Base-by-base conservation (phyloP, 805 yeast genomes). In the Cyberlindnera xylosilytica region DNA sequence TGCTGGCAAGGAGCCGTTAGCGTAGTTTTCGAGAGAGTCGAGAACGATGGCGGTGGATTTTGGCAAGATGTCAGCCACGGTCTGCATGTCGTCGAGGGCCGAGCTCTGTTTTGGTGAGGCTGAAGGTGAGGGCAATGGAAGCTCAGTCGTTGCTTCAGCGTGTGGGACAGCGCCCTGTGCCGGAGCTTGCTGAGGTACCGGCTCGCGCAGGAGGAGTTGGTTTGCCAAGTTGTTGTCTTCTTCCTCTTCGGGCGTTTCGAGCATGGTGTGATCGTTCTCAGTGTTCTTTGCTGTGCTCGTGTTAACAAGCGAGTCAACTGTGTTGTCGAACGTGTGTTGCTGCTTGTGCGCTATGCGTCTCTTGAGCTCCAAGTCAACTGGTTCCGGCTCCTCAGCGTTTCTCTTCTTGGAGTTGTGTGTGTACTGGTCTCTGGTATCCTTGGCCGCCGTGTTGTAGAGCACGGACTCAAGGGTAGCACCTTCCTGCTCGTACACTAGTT, bases 111-210 rank as follows among this genome's bases (percentile, higher is more conserved):
- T 66, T 1, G 82, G 83, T 1, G 81, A 76, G 1, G 83, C 83
- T 50, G 81, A 77, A 0, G 87, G 87, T 9, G 85, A 80, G 1
- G 87, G 87, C 17, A 81, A 65, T 0, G 86, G 85, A n/a, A 77
- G 61, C 45, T 73, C 81, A 24, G 38, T 32, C 11, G 36, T 27
- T 28, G 41, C 42, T 10, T 33, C 50, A 17, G 19, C 12, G 24
- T 40, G 48, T 2, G 31, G 17, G 26, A 16, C 38, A 4, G 24
- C 18, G 5, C 36, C 37, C 15, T 31, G 41, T 13, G 32, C 38
- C 6, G 31, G 31, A 3, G 26, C 29, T 20, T 28, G 19, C 37
- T 45, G 40, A 23, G 19, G 18, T 5, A 24, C 36, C 8, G 30
- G 27, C 17, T 38, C 38, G 17, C 38, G 44, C 6, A 35, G 22